phyloP scores from a whole-genome alignment of 345 rosid species.

The Heritiera littoralis region DNA sequence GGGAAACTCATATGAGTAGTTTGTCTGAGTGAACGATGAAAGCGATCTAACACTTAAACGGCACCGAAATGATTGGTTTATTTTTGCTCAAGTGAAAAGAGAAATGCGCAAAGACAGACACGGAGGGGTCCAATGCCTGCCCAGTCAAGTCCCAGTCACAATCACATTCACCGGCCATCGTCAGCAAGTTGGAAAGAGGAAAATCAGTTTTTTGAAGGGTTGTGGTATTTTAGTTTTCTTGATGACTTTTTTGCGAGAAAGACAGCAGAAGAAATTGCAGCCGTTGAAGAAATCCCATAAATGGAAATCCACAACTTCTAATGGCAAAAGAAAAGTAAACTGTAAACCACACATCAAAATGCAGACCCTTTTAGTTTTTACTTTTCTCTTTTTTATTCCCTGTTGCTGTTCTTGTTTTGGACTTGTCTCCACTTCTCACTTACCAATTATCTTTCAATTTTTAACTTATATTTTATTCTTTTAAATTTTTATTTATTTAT shows the following conservation, averaged over 20 bases:
- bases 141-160: slow-evolving; percentile 28
- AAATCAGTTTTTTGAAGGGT: not conserved
- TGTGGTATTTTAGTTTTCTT: not conserved
- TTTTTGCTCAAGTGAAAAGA: not conserved
- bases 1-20: slow-evolving; percentile 16
- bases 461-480: too few relatives aligned
- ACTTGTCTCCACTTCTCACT: not conserved
- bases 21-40: slow-evolving; percentile 32
- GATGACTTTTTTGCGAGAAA: not conserved
- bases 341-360: not conserved
- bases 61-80: not conserved
- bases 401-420: too few relatives aligned
- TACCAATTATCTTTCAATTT: not conserved
- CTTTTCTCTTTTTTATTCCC: not conserved
- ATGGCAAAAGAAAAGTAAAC: not conserved
- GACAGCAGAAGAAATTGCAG: not conserved
- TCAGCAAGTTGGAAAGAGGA: not conserved
- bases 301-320: slow-evolving; percentile 22
- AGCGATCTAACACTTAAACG: slow-evolving; percentile 32
- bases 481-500: too few relatives aligned
- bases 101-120: not conserved
- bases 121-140: slow-evolving; percentile 12
- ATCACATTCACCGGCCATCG: not conserved
- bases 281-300: slow-evolving; percentile 24
- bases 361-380: not conserved